phyloP scores from a whole-genome alignment of 345 rosid genomes.

The Eucalyptus sideroxylon region DNA sequence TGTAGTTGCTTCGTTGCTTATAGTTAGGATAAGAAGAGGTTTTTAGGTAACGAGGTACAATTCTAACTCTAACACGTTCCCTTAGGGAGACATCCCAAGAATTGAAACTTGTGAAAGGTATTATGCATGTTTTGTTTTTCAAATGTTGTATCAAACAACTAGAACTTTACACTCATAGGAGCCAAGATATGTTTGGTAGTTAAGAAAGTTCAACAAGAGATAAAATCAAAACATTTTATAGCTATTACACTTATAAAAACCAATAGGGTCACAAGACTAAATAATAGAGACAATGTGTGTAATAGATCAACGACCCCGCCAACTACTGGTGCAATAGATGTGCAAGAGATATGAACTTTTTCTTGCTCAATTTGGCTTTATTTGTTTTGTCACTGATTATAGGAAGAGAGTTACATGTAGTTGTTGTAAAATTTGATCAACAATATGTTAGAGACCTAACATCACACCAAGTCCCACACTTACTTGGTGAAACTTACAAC shows the following conservation, averaged over 20 bases:
- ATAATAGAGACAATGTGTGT: slow-evolving; percentile 51
- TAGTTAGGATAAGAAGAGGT: background rate
- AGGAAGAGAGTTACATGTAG: background rate
- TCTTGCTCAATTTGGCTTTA: slow-evolving; percentile 1
- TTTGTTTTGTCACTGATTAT: background rate
- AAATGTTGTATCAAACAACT: background rate
- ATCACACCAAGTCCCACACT: background rate
- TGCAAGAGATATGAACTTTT: slow-evolving; percentile 50
- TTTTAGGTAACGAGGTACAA: background rate
- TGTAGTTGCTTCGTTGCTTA: background rate
- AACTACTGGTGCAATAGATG: slow-evolving; percentile 64
- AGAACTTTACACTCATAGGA: slow-evolving; percentile 31
- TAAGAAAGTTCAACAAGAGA: background rate
- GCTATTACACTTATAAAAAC: too few species aligned
- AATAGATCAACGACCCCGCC: slow-evolving; percentile 59
- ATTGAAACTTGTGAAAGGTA: background rate
- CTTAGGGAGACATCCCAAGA: background rate
- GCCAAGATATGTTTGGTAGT: background rate
- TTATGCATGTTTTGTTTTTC: background rate
- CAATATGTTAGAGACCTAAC: background rate
- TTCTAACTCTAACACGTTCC: background rate
- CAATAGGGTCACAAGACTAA: slow-evolving; percentile 25
- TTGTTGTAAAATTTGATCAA: background rate
- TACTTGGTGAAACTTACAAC: background rate
- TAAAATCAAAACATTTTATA: slow-evolving; percentile 13